These are phyloP conservation scores for Penicillium flavigenum DNA, from an alignment of 495 filamentous ascomycete species.

Conservation along the genomic window DNA sequence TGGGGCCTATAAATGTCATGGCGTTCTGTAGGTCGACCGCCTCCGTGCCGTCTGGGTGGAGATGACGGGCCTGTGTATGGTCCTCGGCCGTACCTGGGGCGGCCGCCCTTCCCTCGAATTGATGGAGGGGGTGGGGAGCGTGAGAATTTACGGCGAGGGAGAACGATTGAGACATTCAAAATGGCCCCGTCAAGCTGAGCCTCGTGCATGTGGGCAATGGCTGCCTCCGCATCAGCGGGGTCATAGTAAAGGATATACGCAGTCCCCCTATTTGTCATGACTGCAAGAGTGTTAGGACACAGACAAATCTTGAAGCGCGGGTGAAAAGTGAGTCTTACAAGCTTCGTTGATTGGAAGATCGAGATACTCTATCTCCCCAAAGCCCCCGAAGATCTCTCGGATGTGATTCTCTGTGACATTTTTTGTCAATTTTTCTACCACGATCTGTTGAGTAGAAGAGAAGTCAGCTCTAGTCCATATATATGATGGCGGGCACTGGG, in stretches of 20 bases:
- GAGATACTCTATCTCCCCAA: constrained; percentile 79
- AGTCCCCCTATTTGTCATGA: constrained; percentile 86
- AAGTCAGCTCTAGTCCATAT: not conserved
- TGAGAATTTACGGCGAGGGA: constrained; percentile 70
- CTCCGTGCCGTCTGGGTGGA: constrained; percentile 40
- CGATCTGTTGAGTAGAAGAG: constrained; percentile 65
- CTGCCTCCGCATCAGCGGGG: constrained; percentile 77
- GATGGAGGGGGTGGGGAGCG: constrained; percentile 47
- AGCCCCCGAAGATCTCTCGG: constrained; percentile 86
- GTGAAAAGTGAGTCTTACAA: constrained; percentile 54
- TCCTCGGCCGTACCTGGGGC: constrained; percentile 36
- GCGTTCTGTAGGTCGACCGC: constrained; percentile 39
- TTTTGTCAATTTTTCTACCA: constrained; percentile 94
- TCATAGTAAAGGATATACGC: constrained; percentile 87
- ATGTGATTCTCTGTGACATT: constrained; percentile 89
- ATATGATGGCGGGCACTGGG: not conserved
- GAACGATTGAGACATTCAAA: constrained; percentile 89
- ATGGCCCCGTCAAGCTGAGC: constrained; percentile 86
- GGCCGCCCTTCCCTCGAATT: constrained; percentile 31
- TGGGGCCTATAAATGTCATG: constrained; percentile 53
- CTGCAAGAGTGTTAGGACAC: constrained; percentile 42
- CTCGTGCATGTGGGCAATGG: constrained; percentile 98
- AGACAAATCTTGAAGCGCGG: not conserved
- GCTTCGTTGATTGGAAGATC: constrained; percentile 86
- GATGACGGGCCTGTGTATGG: constrained; percentile 33